Evolutionary conservation across 2,329 filamentous ascomycete genomes (phyloP).

Genomic region (Celoporthe dispersa): DNA sequence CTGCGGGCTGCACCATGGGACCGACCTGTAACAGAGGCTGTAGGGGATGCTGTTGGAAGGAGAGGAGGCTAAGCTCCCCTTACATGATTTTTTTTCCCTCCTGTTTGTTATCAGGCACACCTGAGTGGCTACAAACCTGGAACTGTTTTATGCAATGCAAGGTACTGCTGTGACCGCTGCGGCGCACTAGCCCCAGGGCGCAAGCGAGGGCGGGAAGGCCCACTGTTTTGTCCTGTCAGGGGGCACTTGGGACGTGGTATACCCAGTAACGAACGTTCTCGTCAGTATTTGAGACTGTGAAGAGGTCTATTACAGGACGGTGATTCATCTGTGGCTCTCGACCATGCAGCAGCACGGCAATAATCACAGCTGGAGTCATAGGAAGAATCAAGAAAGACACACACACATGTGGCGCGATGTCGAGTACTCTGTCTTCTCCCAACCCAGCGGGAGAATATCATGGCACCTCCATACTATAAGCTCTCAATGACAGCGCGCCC

Average conservation of each 20-base stretch:
- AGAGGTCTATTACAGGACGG: too few relatives aligned
- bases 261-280: background rate
- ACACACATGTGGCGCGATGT: background rate
- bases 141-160: constrained; percentile 7
- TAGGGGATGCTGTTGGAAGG: background rate
- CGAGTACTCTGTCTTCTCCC: too few relatives aligned
- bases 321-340: background rate
- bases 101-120: constrained; percentile 2
- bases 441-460: background rate
- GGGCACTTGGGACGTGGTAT: background rate
- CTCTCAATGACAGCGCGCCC: background rate
- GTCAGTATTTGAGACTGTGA: background rate
- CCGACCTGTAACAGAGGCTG: background rate
- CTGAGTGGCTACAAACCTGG: background rate
- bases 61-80: background rate
- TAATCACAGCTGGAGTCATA: background rate
- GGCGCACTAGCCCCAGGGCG: background rate
- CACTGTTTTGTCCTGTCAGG: background rate
- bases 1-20: constrained; percentile 1
- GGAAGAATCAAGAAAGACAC: background rate
- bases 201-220: background rate
- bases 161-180: background rate
- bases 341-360: background rate
- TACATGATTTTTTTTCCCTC: background rate
- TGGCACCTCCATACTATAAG: background rate